phyloP scores from a whole-genome alignment of 2,329 filamentous ascomycete species.

The Pseudopyrenochaeta lycopersici region DNA sequence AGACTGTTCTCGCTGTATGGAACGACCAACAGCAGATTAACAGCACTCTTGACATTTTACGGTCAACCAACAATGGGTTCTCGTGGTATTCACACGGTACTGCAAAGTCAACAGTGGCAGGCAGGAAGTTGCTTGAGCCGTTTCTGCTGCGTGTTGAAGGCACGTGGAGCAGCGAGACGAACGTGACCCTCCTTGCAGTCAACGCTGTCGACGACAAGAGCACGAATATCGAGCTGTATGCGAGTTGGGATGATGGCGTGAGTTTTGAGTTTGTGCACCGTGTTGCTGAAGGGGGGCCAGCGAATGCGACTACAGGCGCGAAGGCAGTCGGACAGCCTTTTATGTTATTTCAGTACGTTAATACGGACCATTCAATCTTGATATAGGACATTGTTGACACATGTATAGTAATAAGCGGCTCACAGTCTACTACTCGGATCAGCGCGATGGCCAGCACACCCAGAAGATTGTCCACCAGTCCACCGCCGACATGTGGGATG shows the following conservation, averaged over 20 bases:
- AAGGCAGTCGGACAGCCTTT: slow-evolving; percentile 27
- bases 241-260: slow-evolving; percentile 19
- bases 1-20: slow-evolving; percentile 26
- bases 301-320: not conserved
- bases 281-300: slow-evolving; percentile 20
- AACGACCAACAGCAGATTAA: slow-evolving; percentile 14
- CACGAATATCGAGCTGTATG: slow-evolving; percentile 32
- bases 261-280: slow-evolving; percentile 22
- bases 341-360: slow-evolving; percentile 22
- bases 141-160: slow-evolving; percentile 25
- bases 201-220: slow-evolving; percentile 24
- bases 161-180: slow-evolving; percentile 15
- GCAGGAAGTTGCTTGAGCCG: slow-evolving; percentile 23
- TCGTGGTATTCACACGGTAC: slow-evolving; percentile 29
- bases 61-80: slow-evolving; percentile 26
- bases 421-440: slow-evolving; percentile 29
- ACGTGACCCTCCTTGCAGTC: slow-evolving; percentile 20
- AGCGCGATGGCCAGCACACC: slow-evolving; percentile 20
- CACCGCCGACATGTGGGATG: slow-evolving; percentile 17
- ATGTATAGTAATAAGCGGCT: slow-evolving; percentile 12
- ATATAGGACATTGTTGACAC: not conserved
- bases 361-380: not conserved
- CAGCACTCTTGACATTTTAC: slow-evolving; percentile 19
- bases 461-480: slow-evolving; percentile 31
- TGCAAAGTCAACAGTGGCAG: slow-evolving; percentile 12